A percentile compares a stretch with the other conserved stretches of the same genome.
phyloP scores from a whole-genome alignment of 1,284 basidiomycete genomes.

The Ceratobasidium sp. region DNA sequence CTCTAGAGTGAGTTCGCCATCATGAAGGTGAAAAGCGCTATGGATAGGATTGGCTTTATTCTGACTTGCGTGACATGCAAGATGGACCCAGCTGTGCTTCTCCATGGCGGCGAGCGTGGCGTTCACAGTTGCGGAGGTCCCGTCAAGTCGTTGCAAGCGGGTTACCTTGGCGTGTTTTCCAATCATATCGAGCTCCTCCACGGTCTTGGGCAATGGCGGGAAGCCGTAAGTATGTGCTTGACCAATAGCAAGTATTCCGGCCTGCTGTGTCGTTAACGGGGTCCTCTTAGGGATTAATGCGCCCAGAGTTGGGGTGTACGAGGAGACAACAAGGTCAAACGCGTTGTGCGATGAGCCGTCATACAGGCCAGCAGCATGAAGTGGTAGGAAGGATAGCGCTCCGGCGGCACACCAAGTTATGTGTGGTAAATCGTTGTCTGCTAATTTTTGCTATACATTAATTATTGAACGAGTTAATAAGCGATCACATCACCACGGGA shows the following conservation, averaged over 20 bases:
- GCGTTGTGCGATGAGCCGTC: constrained; percentile 18
- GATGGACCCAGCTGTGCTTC: constrained; percentile 1
- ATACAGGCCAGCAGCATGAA: constrained; percentile 47
- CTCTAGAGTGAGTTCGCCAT: too few species aligned
- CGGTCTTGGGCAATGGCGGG: neutral
- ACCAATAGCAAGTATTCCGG: constrained; percentile 1
- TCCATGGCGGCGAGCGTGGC: constrained; percentile 13
- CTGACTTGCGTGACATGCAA: constrained; percentile 30
- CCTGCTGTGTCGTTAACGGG: neutral
- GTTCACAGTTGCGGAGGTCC: neutral
- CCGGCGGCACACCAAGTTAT: constrained; percentile 43
- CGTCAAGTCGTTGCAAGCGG: neutral
- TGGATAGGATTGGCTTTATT: neutral
- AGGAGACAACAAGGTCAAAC: constrained; percentile 45
- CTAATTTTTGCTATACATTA: constrained; percentile 22
- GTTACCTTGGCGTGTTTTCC: neutral
- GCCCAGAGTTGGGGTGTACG: constrained; percentile 46
- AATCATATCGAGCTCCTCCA: neutral
- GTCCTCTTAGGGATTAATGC: constrained; percentile 30
- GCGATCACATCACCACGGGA: neutral
- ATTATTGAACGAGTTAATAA: neutral
- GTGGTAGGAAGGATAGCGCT: constrained; percentile 44
- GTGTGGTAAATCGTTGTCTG: constrained; percentile 28
- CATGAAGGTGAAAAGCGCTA: constrained; percentile 14
- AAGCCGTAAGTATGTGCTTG: neutral